Evolutionary conservation across 148 eudicot genomes (phyloP).

Genomic region (Cornus kousa): DNA sequence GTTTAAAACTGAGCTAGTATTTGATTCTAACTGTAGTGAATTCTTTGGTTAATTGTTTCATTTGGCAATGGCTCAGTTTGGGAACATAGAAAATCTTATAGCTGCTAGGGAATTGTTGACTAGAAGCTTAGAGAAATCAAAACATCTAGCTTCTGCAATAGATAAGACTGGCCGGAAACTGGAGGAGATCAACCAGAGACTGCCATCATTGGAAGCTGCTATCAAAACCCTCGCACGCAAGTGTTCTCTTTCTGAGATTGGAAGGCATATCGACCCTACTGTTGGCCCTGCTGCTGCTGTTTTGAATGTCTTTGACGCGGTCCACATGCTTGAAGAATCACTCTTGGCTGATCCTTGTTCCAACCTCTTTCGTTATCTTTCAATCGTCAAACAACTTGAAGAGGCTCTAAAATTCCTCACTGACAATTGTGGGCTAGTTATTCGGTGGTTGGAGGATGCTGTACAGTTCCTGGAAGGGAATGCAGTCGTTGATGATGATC

Average conservation of each 20-base stretch:
- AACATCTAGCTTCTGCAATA: constrained; percentile 34
- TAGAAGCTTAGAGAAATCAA: constrained; percentile 51
- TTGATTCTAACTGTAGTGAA: background rate
- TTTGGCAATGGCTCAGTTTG: constrained; percentile 18
- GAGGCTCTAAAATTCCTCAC: constrained; percentile 65
- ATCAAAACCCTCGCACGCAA: constrained; percentile 24
- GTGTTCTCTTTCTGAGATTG: constrained; percentile 37
- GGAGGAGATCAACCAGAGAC: constrained; percentile 20
- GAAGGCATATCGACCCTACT: constrained; percentile 41
- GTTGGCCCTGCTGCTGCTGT: constrained; percentile 64
- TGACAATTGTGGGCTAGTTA: constrained; percentile 52
- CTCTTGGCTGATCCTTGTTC: constrained; percentile 26
- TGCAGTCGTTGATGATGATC: constrained; percentile 27
- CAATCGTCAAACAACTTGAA: constrained; percentile 45
- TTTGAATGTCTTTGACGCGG: constrained; percentile 45
- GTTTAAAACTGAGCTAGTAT: background rate
- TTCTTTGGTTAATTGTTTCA: constrained; percentile 9
- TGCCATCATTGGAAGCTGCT: constrained; percentile 39
- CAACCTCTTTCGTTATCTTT: constrained; percentile 39
- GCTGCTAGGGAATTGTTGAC: constrained; percentile 51
- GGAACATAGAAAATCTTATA: constrained; percentile 31
- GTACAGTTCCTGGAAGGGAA: constrained; percentile 38
- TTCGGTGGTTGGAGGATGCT: constrained; percentile 69
- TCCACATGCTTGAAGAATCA: constrained; percentile 40
- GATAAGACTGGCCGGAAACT: constrained; percentile 30